Base-by-base conservation (phyloP, 805 yeast genomes). In the Candida takata region DNA sequence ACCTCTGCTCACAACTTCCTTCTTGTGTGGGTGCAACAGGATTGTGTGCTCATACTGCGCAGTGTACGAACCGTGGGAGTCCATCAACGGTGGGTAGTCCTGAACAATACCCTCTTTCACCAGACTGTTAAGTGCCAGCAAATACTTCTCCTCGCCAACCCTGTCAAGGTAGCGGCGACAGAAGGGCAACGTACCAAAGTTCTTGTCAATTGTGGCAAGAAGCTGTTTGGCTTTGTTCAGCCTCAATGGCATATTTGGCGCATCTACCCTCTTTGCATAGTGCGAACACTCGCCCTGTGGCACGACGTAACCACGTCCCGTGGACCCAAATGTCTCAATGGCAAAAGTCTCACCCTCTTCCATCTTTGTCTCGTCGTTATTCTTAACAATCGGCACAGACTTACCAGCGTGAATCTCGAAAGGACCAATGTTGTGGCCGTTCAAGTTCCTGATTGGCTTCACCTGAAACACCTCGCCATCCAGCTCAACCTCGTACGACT, bases 301-400 rank as follows among this genome's bases (percentile, higher is more conserved):
- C 32, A 79, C 65, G 24, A 92, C 97, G 49, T 79, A 81, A 25
- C 97, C 99, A 40, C 82, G 74, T 43, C 99, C 99, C 2, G 98
- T 92, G 29, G 95, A 75, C 10, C 98, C 98, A 55, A 92, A 92
- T 3, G 99, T 92, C 64, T 92, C 99, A 54, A 92, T 90, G 42
- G 99, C 99, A 68, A 85, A 90, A 3, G 86, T 80, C 61, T 92
- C 98, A 44, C 96, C 96, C 66, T 92, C 99, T 60, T 92, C 99
- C 96, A 92, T 90, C 70, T 90, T 90, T 9, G 97, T 92, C 60
- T 74, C 74, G 58, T 92, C 98, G 7, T 87, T 90, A 52, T 84
- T 84, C 52, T 88, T 82, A 24, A 92, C 95, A 52, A 92, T 92
- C 13, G 99, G 99, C 31, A 92, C 97, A 18, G 94, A 79, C 60